A percentile compares a stretch with the other conserved stretches of the same genome.
These are phyloP conservation scores for Magnaporthales sp. DNA, from an alignment of 2,329 filamentous ascomycete genomes.

Conservation along the genomic window DNA sequence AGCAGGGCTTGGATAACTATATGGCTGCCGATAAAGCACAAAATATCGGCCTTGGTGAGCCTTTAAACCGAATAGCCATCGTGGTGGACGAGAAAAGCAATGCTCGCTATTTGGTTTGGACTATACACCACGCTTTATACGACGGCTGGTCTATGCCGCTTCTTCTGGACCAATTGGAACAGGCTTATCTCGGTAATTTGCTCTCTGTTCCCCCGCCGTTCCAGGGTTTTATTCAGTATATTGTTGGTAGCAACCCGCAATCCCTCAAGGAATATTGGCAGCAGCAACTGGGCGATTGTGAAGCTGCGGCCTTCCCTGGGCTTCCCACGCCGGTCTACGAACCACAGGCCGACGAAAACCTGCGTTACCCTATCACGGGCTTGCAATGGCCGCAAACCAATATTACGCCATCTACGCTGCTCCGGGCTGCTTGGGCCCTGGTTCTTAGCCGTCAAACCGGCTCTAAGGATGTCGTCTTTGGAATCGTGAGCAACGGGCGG, in stretches of 20 bases:
- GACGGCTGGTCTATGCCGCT: background rate
- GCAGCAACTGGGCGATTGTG: background rate
- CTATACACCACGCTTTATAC: background rate
- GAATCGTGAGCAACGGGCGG: background rate
- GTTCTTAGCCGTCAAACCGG: background rate
- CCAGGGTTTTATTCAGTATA: background rate
- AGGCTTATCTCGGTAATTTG: background rate
- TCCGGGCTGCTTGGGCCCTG: background rate
- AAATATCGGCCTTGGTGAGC: background rate
- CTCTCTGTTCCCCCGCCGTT: background rate
- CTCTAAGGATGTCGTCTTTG: background rate
- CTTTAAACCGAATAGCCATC: background rate
- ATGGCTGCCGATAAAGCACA: background rate
- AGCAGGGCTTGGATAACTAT: background rate
- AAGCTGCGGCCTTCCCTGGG: background rate
- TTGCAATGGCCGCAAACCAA: background rate
- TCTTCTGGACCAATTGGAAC: background rate
- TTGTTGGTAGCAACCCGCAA: background rate
- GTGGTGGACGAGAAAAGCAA: background rate
- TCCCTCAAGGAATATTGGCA: background rate
- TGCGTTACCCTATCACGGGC: background rate
- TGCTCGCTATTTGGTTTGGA: background rate
- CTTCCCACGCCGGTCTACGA: background rate
- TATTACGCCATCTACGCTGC: background rate
- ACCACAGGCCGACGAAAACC: background rate